Evolutionary conservation across 257 asterid genomes (phyloP), one percentile per base, ranked within the genome.

Genomic region (Rehmannia glutinosa): DNA sequence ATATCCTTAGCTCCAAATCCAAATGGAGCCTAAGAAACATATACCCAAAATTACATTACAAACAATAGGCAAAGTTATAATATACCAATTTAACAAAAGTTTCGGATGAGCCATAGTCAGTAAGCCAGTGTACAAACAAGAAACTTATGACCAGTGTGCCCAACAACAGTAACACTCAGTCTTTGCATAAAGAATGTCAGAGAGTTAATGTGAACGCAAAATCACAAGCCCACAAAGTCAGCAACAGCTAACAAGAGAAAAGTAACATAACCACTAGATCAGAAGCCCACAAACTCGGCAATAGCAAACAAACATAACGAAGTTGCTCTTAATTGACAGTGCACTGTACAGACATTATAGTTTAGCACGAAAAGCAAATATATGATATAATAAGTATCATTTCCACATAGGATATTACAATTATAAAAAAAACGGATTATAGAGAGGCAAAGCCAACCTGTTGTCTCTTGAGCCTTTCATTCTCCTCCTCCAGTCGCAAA

Each of bases 401-500:
- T n/a, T n/a, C n/a, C n/a, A 24, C 11, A 5, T 0, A 39, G 10
- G 25, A 64, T 23, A 9, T 15, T 21, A 13, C 1, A 10, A 53
- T n/a, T n/a, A n/a, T 12, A 39, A 8, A 15, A 52, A 21, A 53
- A 1, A 7, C 2, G 0, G 12, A 33, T 67, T 16, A 25, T 24
- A 54, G 54, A 55, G 71, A 69, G 30, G 55, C 35, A 66, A 69
- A 49, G 36, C 71, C 58, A 80, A 85, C 97, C 86, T 79, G 83
- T 62, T 77, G 93, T 78, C 75, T 80, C 82, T 76, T 87, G 67
- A 90, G 97, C 81, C 86, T 80, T 69, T 82, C 88, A 53, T 89
- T 90, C 88, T 90, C 97, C 80, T 85, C 93, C 83, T 90, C 97
- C 39, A 90, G 83, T 43, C 73, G 86, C 0, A 82, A 55, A 90